Conservation (phyloP, 179 eudicot genomes). For the Gypsophila paniculata region DNA sequence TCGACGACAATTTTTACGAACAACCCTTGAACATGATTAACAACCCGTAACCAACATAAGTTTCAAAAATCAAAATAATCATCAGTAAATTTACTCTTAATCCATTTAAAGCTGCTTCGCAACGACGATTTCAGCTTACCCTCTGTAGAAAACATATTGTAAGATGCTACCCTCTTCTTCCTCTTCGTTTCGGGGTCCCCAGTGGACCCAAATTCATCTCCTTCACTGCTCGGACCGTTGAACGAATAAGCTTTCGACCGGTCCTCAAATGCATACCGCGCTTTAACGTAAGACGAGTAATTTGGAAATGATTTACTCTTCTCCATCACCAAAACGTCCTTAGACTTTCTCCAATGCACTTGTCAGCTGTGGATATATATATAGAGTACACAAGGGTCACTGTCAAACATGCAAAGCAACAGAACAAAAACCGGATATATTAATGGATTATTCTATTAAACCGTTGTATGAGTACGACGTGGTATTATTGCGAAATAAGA, state of each 20-base stretch:
- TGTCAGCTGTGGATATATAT: conserved; percentile 9
- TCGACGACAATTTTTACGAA: background rate
- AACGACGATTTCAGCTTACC: conserved; percentile 41
- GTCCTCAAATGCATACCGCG: conserved; percentile 31
- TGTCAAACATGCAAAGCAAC: conserved; percentile 12
- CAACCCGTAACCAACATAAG: no score
- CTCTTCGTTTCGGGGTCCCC: conserved; percentile 41
- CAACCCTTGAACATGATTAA: background rate
- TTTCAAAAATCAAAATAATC: conserved; percentile 31
- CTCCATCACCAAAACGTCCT: conserved; percentile 32
- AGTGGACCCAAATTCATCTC: conserved; percentile 30
- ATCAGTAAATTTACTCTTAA: conserved; percentile 36
- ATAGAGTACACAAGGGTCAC: conserved; percentile 13
- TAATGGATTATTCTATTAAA: no score
- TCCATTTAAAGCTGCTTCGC: conserved; percentile 41
- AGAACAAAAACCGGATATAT: background rate
- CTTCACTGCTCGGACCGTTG: conserved; percentile 36
- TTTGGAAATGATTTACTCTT: conserved; percentile 38
- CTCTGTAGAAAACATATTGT: conserved; percentile 39
- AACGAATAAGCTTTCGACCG: conserved; percentile 32
- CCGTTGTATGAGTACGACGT: no score
- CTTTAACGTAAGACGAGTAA: conserved; percentile 34
- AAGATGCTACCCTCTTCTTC: conserved; percentile 44
- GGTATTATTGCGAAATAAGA: no score
- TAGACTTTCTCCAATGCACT: background rate